A percentile compares a stretch with the other conserved stretches of the same genome.
These are phyloP conservation scores for Fraxinus greggii DNA, from an alignment of 305 asterid species.

Conservation along the genomic window DNA sequence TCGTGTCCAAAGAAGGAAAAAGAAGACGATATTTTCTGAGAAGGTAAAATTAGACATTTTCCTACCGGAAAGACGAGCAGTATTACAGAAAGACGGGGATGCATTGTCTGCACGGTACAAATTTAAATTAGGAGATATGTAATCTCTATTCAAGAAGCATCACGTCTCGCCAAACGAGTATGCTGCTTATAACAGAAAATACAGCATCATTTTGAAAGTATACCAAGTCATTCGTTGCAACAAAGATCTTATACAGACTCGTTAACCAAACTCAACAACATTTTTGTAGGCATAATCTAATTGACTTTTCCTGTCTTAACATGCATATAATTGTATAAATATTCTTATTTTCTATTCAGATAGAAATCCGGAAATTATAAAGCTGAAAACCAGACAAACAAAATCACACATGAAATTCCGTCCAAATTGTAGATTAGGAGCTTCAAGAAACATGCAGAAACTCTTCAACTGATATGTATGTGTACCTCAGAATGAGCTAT, in stretches of 20 bases:
- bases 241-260: not conserved
- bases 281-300: not conserved
- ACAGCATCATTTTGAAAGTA: not conserved
- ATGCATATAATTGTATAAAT: not conserved
- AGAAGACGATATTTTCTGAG: not conserved
- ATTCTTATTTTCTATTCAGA: not conserved
- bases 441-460: not conserved
- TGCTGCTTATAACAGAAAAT: not conserved
- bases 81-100: not conserved
- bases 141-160: not conserved
- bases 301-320: not conserved
- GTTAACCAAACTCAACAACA: not conserved
- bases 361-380: not conserved
- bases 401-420: not conserved
- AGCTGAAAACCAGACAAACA: not conserved
- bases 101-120: not conserved
- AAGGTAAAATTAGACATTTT: not conserved
- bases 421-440: not conserved
- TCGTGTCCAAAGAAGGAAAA: not conserved
- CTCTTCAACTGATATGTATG: not conserved
- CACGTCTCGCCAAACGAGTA: not conserved
- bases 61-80: not conserved
- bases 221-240: not conserved
- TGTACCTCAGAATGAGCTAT: not conserved
- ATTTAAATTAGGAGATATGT: not conserved